Evolutionary conservation across 1,284 basidiomycete species (phyloP), one percentile per base, ranked within the genome.

Genomic region (Trichosporon faecale): DNA sequence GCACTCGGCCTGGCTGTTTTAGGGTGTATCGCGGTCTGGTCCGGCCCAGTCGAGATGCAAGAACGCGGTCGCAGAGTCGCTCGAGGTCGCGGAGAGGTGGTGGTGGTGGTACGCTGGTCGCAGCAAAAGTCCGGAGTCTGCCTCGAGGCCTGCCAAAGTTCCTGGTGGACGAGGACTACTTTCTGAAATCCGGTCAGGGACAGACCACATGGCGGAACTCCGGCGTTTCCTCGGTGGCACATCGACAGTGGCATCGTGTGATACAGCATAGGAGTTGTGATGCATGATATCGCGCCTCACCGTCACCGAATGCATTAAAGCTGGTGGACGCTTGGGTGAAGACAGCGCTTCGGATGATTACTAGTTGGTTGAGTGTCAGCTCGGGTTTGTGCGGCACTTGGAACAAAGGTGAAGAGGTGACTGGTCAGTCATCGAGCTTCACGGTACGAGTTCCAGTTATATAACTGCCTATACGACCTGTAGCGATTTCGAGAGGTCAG

Each of bases 121-220:
- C 27, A 29, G 57, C 57, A 61, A 61, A 61, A 61, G 57, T 61
- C 57, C 57, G 57, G 27, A 29, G 57, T 61, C 57, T 61, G 57
- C 57, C 57, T 61, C 57, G 57, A 61, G 29, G 27, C 57, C 57
- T 29, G 57, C 57, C 57, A 61, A 61, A 61, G 57, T 61, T 61
- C 57, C 57, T 61, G 57, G 57, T n/a, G 27, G 27, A 31, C 29
- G 57, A n/a, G 57, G 29, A 29, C 27, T 29, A 61, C 57, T 61
- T 61, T 61, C 57, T 61, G 57, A 61, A 61, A 61, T 61, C 57
- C 57, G 57, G 57, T n/a, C 57, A 61, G 57, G 57, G 57, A 4
- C 27, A 3, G 57, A 8, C 57, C 57, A 61, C 57, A 31, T 61
- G 57, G 57, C 57, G 57, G 57, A 61, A 61, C 57, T 61, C 57